A percentile compares a stretch with the other conserved stretches of the same genome.
phyloP scores from a whole-genome alignment of 192 early-diverging fungal genomes.

The Dissophora ornata region DNA sequence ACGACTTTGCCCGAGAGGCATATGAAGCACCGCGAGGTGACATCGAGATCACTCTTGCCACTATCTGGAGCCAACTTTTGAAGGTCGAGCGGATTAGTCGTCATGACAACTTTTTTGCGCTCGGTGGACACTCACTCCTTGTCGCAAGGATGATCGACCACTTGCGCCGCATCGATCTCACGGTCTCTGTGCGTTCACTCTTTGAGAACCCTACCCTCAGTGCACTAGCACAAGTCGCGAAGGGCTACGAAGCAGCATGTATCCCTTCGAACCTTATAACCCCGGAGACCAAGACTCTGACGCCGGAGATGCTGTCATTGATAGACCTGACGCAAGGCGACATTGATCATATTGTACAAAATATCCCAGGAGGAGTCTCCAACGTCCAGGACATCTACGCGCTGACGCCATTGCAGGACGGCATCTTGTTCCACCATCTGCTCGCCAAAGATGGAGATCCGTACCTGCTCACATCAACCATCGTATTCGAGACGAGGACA shows the following conservation, averaged over 20 bases:
- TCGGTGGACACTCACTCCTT: conserved; percentile 34
- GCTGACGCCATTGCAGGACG: conserved; percentile 11
- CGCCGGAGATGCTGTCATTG: conserved; percentile 6
- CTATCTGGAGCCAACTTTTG: not conserved
- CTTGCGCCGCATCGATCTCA: not conserved
- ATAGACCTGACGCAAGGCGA: conserved; percentile 2
- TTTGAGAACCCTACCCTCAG: conserved; percentile 1
- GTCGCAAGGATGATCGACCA: not conserved
- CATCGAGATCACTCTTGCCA: conserved; percentile 3
- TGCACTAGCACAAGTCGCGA: not conserved
- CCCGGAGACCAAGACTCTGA: not conserved
- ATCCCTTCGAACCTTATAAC: not conserved
- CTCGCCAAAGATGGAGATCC: not conserved
- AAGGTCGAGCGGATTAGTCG: not conserved
- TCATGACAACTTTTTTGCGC: conserved; percentile 27
- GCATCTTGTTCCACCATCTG: conserved; percentile 18
- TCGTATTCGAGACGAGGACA: not conserved
- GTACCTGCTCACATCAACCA: not conserved
- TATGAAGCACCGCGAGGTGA: conserved; percentile 14
- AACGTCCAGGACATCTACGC: conserved; percentile 18
- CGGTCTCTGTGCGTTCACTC: conserved; percentile 3
- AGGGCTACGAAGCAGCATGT: not conserved
- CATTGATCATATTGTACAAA: not conserved
- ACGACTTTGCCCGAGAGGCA: not conserved
- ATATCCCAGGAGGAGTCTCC: not conserved